These are phyloP conservation scores for Ganoderma multipileum DNA, from an alignment of 1,284 basidiomycete genomes.

Conservation along the genomic window DNA sequence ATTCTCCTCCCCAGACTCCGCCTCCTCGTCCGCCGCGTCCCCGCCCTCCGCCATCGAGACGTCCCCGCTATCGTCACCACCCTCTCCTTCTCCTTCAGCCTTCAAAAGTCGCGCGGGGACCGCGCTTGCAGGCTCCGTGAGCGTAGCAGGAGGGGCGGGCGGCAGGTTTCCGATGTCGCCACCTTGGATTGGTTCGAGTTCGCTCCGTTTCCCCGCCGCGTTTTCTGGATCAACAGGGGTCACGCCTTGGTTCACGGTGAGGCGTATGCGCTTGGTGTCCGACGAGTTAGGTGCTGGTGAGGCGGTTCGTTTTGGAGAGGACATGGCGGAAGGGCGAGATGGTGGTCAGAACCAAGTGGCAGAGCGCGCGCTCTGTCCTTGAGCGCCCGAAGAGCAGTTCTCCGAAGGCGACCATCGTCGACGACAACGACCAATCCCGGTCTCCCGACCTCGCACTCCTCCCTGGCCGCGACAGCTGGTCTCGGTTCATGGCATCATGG, in stretches of 20 bases:
- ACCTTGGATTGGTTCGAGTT: conserved; percentile 75
- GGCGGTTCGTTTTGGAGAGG: conserved; percentile 74
- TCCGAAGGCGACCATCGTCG: neutral
- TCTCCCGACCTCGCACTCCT: neutral
- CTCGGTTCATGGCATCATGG: conserved; percentile 38
- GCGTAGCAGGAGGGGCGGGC: conserved; percentile 51
- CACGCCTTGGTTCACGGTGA: conserved; percentile 71
- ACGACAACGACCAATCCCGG: conserved; percentile 9
- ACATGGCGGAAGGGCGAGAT: conserved; percentile 32
- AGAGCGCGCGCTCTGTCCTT: conserved; percentile 1
- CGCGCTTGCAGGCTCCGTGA: conserved; percentile 53
- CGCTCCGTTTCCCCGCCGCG: conserved; percentile 76
- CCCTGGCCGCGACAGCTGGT: conserved; percentile 11
- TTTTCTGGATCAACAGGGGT: conserved; percentile 76
- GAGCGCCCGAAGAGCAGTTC: conserved; percentile 1
- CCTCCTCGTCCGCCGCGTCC: conserved; percentile 74
- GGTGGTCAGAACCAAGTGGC: conserved; percentile 21
- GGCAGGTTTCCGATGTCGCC: conserved; percentile 77
- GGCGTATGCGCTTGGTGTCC: conserved; percentile 70
- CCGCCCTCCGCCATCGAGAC: conserved; percentile 78
- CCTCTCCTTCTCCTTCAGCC: conserved; percentile 68
- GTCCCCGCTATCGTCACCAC: conserved; percentile 67
- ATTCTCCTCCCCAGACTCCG: conserved; percentile 73
- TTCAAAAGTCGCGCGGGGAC: conserved; percentile 61
- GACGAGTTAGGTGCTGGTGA: conserved; percentile 63